Evolutionary conservation across 2,329 filamentous ascomycete species (phyloP), one percentile per base, ranked within the genome.

Genomic region (Drechslerella dactyloides): DNA sequence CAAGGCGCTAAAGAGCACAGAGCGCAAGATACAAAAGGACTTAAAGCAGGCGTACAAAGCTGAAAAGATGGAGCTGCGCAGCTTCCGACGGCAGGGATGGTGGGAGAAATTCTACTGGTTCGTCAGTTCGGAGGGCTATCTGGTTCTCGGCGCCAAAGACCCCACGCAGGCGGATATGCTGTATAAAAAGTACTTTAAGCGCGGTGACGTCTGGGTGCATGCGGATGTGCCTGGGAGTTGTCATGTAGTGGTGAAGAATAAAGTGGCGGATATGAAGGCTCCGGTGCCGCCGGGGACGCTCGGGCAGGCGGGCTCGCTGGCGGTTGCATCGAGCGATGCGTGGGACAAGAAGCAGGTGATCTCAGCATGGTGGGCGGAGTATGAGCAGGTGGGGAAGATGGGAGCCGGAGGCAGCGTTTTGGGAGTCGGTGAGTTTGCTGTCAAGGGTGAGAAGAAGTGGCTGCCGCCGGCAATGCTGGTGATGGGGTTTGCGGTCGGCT

Each of bases 101-200:
- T 99, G 97, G 75, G 94, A 99, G 77, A 99, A 99, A 80, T 99
- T 96, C 77, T 83, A 88, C 27, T 97, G 91, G 85, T 99, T 99
- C 81, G 86, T 97, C 75, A 97, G 93, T 0, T 96, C 92, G 0
- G 94, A 99, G 77, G 93, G 93, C 2, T 97, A 97, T 78, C 84
- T 99, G 4, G 90, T 97, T 0, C 84, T 99, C 15, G 93, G 88
- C 50, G 93, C 92, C 15, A 91, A 91, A 73, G 94, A 99, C 81
- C 85, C 88, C 1, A 89, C 91, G 76, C 94, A 99, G 78, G 92
- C 90, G 76, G 94, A 99, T 79, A 88, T 93, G 44, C 82, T 99
- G n/a, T 99, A 97, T 81, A 87, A 88, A 73, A 86, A 86, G 23
- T 89, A 97, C 77, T 81, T 99, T 50, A 89, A 88, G 74, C 96